Evolutionary conservation across 78 protist species (phyloP).

Genomic region (Dictyostelium intermedium): DNA sequence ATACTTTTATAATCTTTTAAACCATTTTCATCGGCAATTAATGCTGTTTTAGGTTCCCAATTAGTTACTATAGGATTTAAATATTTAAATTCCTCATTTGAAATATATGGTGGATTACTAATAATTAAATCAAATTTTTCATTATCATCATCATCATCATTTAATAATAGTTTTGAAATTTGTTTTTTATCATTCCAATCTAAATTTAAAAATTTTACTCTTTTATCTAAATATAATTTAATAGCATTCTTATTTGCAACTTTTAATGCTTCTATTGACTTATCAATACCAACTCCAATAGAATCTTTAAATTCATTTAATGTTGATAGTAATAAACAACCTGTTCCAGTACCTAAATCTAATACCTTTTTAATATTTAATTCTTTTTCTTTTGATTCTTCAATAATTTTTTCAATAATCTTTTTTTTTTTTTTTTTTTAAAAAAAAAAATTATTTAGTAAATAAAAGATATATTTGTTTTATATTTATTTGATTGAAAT

Average conservation of each 20-base stretch:
- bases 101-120: conserved; percentile 66
- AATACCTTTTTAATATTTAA: background rate
- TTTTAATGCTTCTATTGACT: conserved; percentile 33
- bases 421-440: background rate
- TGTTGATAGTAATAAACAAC: conserved; percentile 35
- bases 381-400: background rate
- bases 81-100: conserved; percentile 14
- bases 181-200: conserved; percentile 12
- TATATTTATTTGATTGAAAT: no score
- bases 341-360: conserved; percentile 74
- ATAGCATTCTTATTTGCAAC: conserved; percentile 39
- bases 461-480: no score
- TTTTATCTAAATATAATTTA: background rate
- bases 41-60: conserved; percentile 63
- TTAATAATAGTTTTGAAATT: background rate
- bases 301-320: conserved; percentile 30
- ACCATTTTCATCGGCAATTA: conserved; percentile 54
- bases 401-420: conserved; percentile 31
- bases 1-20: conserved; percentile 41
- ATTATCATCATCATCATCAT: background rate
- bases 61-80: conserved; percentile 6
- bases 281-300: conserved; percentile 36
- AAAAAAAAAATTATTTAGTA: background rate
- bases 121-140: conserved; percentile 31
- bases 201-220: background rate